Evolutionary conservation across 2,329 filamentous ascomycete genomes (phyloP).

Genomic region (Chaetomium strumarium): DNA sequence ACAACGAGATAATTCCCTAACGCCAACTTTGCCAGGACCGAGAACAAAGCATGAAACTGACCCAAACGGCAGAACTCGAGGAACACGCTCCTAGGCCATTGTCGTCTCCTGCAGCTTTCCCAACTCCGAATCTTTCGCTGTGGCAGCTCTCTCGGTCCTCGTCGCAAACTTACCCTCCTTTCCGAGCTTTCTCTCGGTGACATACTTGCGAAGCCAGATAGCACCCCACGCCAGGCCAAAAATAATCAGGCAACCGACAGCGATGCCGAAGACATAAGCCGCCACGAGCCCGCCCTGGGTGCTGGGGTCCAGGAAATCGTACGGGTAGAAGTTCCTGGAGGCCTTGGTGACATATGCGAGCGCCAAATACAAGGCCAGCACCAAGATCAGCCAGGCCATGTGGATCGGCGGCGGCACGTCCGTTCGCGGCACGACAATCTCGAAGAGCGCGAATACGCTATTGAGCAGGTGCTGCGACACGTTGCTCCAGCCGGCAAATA

Average conservation of each 20-base stretch:
- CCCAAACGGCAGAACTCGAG: not conserved
- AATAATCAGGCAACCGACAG: slow-evolving; percentile 45
- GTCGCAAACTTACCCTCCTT: slow-evolving; percentile 35
- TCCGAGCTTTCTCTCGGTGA: slow-evolving; percentile 43
- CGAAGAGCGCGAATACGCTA: slow-evolving; percentile 65
- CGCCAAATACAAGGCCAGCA: slow-evolving; percentile 65
- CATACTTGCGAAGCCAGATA: slow-evolving; percentile 45
- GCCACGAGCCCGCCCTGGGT: slow-evolving; percentile 50
- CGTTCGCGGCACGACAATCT: slow-evolving; percentile 64
- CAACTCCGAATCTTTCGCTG: slow-evolving; percentile 14
- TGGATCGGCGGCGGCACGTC: slow-evolving; percentile 57
- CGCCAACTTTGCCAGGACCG: not conserved
- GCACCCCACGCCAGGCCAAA: slow-evolving; percentile 47
- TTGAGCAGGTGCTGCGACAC: slow-evolving; percentile 73
- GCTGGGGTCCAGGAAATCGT: slow-evolving; percentile 65
- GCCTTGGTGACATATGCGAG: slow-evolving; percentile 68
- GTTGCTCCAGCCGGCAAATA: slow-evolving; percentile 58
- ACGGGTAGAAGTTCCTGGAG: slow-evolving; percentile 68
- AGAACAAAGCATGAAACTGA: not conserved
- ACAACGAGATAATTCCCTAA: not conserved
- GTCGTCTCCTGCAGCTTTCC: not conserved
- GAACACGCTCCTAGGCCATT: not conserved
- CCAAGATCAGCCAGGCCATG: slow-evolving; percentile 59
- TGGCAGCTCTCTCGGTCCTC: not conserved
- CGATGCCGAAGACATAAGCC: slow-evolving; percentile 58